Base-by-base conservation (phyloP, 106 monocot genomes). In the Triglochin maritima region DNA sequence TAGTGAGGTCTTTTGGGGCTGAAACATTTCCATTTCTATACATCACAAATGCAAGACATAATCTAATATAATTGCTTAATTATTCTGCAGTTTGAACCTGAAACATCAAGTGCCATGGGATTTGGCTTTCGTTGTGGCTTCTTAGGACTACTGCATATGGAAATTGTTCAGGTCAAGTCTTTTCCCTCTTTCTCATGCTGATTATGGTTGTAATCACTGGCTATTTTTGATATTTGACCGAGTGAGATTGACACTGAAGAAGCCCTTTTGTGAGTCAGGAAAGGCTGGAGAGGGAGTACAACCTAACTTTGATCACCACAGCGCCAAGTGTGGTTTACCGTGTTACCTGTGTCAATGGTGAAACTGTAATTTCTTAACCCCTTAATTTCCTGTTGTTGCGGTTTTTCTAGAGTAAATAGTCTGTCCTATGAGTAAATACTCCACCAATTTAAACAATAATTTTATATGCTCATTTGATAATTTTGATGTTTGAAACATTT, bases 81-180 rank as follows among this genome's bases (percentile, higher is more conserved):
- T 64, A 45, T 64, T 17, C 15, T 83, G 67, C 74, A 96, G 96
- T 98, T 91, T 81, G 96, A 98, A 64, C 91, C 96, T 51, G 96
- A 98, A 71, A 82, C 86, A 75, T 98, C 96, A 60, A 85, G 78
- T 78, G 90, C 96, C 9, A 91, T 98, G 96, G 96, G 96, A 54
- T 91, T 98, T 80, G 96, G 96, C 64, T 98, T 98, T 77, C 81
- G 96, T 64, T 98, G 96, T 76, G 96, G 96, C 4, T 98, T 98
- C 65, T 74, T 98, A 49, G 96, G 96, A 10, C 83, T 98, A 67
- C 83, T 98, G 3, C 96, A 98, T 73, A 98, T 98, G 96, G 96
- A 98, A 80, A 98, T 98, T 81, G 96, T 98, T 79, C 96, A 96
- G 90, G 95, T 95, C 48, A 55, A n/a, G 45, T n/a, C 16, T n/a